These are phyloP conservation scores for Lactarius sanguifluus DNA, from an alignment of 768 basidiomycete genomes.

Conservation along the genomic window DNA sequence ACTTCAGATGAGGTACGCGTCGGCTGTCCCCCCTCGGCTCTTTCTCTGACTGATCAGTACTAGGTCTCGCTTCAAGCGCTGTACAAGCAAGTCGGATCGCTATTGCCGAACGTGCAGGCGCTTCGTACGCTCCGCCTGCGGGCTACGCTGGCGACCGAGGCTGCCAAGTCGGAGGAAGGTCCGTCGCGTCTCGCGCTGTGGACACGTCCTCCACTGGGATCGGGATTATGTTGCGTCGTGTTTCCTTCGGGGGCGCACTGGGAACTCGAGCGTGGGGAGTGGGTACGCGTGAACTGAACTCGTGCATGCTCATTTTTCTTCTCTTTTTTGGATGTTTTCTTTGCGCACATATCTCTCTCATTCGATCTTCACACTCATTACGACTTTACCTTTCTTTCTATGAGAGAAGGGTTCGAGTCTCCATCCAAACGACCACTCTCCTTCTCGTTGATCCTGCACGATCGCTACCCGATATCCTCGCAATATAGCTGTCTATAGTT, in stretches of 20 bases:
- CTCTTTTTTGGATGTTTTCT: background rate
- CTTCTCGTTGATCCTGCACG: background rate
- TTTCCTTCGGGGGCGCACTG: conserved; percentile 37
- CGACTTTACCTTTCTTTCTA: background rate
- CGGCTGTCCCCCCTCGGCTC: too few species aligned
- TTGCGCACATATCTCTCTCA: background rate
- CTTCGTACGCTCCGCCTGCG: conserved; percentile 35
- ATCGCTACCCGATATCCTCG: background rate
- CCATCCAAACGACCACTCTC: background rate
- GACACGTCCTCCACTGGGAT: conserved; percentile 33
- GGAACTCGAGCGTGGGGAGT: conserved; percentile 21
- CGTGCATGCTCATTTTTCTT: background rate
- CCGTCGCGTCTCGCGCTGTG: conserved; percentile 34
- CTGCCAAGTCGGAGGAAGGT: conserved; percentile 38
- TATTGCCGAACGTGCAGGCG: conserved; percentile 34
- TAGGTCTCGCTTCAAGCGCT: conserved; percentile 31
- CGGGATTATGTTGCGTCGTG: conserved; percentile 30
- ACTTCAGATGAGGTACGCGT: conserved; percentile 36
- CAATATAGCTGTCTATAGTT: background rate
- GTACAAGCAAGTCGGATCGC: conserved; percentile 34
- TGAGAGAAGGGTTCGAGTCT: background rate
- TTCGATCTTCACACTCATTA: background rate
- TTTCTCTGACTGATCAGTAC: background rate
- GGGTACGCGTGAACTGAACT: conserved; percentile 9
- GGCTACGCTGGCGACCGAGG: conserved; percentile 42